Percentiles rank a stretch among this genome's conserved stretches.
Conservation (phyloP, 257 asterid genomes). For the Jasminum sambac region DNA sequence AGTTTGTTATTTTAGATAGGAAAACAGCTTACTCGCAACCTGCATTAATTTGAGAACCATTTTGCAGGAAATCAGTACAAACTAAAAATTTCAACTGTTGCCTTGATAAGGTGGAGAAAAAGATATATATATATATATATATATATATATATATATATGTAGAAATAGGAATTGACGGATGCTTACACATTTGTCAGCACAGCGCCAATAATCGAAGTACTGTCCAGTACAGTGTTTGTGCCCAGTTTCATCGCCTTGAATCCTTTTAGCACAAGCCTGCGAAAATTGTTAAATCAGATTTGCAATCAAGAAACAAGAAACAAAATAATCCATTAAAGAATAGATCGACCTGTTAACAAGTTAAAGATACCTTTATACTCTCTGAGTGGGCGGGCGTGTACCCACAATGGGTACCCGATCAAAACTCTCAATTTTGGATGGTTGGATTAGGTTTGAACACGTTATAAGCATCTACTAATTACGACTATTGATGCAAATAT, state of each 20-base stretch:
- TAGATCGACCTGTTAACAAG: not conserved
- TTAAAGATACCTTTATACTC: conserved; percentile 50
- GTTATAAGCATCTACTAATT: no score
- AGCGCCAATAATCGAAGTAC: conserved; percentile 39
- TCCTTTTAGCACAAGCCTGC: conserved; percentile 65
- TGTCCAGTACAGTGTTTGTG: conserved; percentile 46
- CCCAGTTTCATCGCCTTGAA: conserved; percentile 38
- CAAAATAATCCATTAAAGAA: not conserved
- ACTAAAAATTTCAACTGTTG: not conserved
- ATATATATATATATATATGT: no score
- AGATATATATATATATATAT: no score
- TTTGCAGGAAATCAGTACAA: conserved; percentile 16
- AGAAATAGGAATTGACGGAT: not conserved
- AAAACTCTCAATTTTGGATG: no score
- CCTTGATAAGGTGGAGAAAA: no score
- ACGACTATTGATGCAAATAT: no score
- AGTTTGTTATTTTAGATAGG: conserved; percentile 13
- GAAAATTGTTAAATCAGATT: conserved; percentile 10
- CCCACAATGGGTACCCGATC: no score
- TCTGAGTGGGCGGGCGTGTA: conserved; percentile 48
- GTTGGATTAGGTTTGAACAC: no score
- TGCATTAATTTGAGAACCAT: conserved; percentile 20
- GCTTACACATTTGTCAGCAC: conserved; percentile 60
- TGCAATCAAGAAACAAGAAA: not conserved
- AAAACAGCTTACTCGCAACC: conserved; percentile 31